These are phyloP conservation scores for Candida ponderosae DNA, from an alignment of 805 yeast genomes.

Conservation along the genomic window DNA sequence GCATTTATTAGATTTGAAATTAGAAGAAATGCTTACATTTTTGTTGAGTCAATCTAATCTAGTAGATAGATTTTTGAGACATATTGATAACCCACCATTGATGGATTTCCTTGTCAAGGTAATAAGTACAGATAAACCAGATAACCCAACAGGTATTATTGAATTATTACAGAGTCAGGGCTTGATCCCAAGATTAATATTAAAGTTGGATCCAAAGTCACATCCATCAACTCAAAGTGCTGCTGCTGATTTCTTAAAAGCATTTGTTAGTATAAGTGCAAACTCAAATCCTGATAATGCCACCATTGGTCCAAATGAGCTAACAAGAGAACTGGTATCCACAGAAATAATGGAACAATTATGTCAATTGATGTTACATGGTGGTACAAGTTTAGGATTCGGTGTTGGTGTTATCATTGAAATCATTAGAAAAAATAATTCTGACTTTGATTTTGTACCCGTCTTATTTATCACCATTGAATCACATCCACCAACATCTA, in stretches of 20 bases:
- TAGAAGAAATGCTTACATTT: conserved; percentile 68
- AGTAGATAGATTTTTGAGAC: conserved; percentile 74
- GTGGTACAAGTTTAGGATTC: conserved; percentile 84
- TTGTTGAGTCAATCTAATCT: conserved; percentile 60
- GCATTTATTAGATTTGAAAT: conserved; percentile 80
- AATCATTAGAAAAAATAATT: conserved; percentile 88
- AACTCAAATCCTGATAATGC: conserved; percentile 85
- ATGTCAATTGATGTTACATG: conserved; percentile 68
- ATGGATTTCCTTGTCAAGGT: conserved; percentile 89
- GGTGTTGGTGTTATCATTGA: conserved; percentile 95
- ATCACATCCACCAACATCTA: conserved; percentile 84
- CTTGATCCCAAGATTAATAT: conserved; percentile 65
- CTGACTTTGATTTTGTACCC: conserved; percentile 89
- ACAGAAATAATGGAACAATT: conserved; percentile 57
- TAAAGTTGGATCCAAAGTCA: conserved; percentile 59
- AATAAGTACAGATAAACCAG: conserved; percentile 89
- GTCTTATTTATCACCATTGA: conserved; percentile 76
- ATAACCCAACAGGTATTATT: conserved; percentile 79
- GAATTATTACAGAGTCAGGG: conserved; percentile 66
- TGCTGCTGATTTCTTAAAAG: conserved; percentile 91
- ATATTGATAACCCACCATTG: conserved; percentile 86
- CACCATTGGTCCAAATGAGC: conserved; percentile 91
- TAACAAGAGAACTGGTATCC: conserved; percentile 85
- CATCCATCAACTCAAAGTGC: conserved; percentile 79
- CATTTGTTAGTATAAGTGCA: conserved; percentile 88